Conservation (phyloP, 345 rosid genomes). For the Clausena lansium region DNA sequence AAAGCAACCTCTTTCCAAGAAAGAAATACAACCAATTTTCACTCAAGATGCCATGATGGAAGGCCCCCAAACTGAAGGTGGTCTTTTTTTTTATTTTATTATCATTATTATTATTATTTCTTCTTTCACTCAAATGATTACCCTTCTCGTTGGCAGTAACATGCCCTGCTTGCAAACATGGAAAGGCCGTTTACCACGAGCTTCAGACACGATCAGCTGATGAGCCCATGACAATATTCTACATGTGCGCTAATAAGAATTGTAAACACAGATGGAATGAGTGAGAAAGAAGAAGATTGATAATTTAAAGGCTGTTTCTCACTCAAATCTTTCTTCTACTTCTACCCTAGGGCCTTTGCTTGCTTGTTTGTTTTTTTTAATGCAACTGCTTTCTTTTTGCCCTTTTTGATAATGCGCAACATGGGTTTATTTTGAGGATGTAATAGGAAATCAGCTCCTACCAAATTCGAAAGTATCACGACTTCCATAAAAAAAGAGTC, state of each 20-base stretch:
- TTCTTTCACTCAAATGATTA: background rate
- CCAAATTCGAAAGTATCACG: background rate
- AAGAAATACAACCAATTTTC: constrained; percentile 53
- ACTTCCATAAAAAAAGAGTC: constrained; percentile 17
- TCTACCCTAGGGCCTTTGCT: too few species aligned
- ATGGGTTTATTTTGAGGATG: too few species aligned
- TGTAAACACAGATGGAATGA: constrained; percentile 51
- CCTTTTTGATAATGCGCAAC: background rate
- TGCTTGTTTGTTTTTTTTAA: background rate
- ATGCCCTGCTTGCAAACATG: constrained; percentile 54
- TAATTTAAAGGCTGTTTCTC: too few species aligned
- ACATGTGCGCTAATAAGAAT: constrained; percentile 52
- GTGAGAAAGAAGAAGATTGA: background rate
- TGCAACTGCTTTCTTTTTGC: background rate
- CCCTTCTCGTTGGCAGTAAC: constrained; percentile 36
- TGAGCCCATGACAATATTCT: constrained; percentile 64
- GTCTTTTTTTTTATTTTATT: background rate
- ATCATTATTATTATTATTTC: background rate
- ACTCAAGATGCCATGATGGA: constrained; percentile 48
- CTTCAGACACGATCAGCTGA: constrained; percentile 69
- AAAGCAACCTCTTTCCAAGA: constrained; percentile 44
- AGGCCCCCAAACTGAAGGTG: constrained; percentile 57
- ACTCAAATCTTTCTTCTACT: too few species aligned
- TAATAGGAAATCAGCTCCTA: constrained; percentile 1
- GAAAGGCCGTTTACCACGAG: constrained; percentile 53